These are phyloP conservation scores for Coemansia sp. DNA, from an alignment of 371 early-diverging fungal species.

Conservation along the genomic window DNA sequence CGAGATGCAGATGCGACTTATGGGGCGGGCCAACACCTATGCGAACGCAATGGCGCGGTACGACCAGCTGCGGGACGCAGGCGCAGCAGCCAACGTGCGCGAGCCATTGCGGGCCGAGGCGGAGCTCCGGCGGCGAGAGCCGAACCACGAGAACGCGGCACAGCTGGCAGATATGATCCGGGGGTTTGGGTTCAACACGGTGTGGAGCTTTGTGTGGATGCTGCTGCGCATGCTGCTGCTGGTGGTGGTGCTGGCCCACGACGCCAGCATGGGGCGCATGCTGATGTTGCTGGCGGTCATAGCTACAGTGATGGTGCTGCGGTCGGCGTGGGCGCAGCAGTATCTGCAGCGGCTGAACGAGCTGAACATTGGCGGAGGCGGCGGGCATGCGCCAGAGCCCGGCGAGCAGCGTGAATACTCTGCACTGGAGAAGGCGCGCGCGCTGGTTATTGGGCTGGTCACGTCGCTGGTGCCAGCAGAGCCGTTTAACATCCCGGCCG, in stretches of 20 bases:
- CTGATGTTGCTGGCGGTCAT: constrained; percentile 17
- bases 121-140: background rate
- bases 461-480: constrained; percentile 44
- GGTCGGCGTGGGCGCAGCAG: constrained; percentile 20
- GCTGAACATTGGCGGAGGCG: background rate
- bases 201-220: constrained; percentile 37
- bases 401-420: constrained; percentile 18
- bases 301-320: constrained; percentile 13
- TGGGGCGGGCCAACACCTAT: background rate
- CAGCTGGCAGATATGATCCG: constrained; percentile 22
- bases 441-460: constrained; percentile 34
- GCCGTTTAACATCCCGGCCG: constrained; percentile 27
- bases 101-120: background rate
- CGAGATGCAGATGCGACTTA: background rate
- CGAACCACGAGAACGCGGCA: background rate
- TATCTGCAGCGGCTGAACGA: background rate
- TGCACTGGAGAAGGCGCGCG: constrained; percentile 31
- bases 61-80: background rate
- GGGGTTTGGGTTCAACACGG: constrained; percentile 23
- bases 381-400: background rate
- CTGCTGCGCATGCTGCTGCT: constrained; percentile 37
- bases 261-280: constrained; percentile 38
- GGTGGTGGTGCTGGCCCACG: constrained; percentile 42
- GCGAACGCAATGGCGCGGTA: background rate
- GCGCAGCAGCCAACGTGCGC: background rate